phyloP scores from a whole-genome alignment of 257 asterid species.

The Henckelia pumila region DNA sequence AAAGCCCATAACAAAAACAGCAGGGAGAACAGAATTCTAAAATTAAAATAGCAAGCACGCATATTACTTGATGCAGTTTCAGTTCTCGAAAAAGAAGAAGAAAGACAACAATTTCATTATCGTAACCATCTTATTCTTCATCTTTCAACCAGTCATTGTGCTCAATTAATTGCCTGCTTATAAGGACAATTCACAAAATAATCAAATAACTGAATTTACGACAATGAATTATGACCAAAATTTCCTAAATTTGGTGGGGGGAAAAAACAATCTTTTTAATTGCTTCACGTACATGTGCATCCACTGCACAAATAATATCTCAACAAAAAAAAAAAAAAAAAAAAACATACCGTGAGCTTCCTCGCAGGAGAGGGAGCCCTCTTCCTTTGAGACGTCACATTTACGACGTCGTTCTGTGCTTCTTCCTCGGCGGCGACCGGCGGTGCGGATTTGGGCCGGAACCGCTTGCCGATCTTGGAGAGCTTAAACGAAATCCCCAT shows the following conservation, averaged over 20 bases:
- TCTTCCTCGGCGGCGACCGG: slow-evolving; percentile 26
- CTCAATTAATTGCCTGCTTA: too few relatives aligned
- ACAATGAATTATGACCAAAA: neutral
- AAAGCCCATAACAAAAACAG: neutral
- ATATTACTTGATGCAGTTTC: too few relatives aligned
- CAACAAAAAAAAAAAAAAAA: neutral
- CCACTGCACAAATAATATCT: neutral
- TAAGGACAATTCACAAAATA: too few relatives aligned
- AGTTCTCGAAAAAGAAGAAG: too few relatives aligned
- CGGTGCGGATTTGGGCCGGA: slow-evolving; percentile 43
- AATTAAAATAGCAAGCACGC: too few relatives aligned
- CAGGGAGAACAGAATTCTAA: too few relatives aligned
- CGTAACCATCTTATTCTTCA: too few relatives aligned
- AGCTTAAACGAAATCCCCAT: slow-evolving; percentile 98
- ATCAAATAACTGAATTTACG: neutral
- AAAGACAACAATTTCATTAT: too few relatives aligned
- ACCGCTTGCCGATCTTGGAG: slow-evolving; percentile 67
- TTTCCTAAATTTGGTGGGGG: neutral
- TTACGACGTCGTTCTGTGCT: slow-evolving; percentile 27
- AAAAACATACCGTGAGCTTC: slow-evolving; percentile 35
- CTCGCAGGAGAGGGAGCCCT: slow-evolving; percentile 30
- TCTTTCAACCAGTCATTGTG: too few relatives aligned
- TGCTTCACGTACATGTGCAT: neutral
- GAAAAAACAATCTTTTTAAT: too few relatives aligned
- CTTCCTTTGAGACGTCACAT: slow-evolving; percentile 27